Base-by-base conservation (phyloP, 2,329 filamentous ascomycete genomes). In the Sporothrix brasiliensis region DNA sequence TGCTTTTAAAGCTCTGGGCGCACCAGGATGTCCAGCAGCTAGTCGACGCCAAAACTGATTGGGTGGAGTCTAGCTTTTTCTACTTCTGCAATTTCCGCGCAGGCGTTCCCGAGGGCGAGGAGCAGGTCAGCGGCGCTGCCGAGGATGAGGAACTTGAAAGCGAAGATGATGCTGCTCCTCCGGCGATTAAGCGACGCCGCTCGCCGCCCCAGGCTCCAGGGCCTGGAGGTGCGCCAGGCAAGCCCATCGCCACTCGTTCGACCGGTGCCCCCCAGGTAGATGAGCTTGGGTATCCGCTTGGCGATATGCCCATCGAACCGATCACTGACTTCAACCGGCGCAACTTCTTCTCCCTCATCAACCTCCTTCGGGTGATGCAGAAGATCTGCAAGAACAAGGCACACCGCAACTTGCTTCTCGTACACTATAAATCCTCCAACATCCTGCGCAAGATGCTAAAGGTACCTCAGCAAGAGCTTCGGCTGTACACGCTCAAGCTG, bases 381-480 rank as follows among this genome's bases (percentile, higher is more conserved):
- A 99, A 99, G 81, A 91, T 98, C 72, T 97, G 94, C 81, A 96
- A 97, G 76, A 88, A 92, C 80, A 98, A 98, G 81, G 92, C 94
- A 1, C 95, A 99, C 81, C 91, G 95, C 69, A 97, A 97, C 79
- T 85, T 99, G 16, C 86, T 98, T 66, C 88, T 99, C 67, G 94
- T 99, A 49, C 92, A 94, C 77, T 98, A 97, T 85, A 98, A 98
- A 81, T 95, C 91, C 63, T 93, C 91, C 70, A 93, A 92, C 71
- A 97, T 97, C 75, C 87, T 99, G 34, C 91, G 93, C 76, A 97
- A 97, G 79, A 90, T 92, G 6, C 88, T 99, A 19, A 94, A 95
- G 75, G 91, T 97, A 27, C 94, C 94, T 0, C 93, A 99, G 77
- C 90, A 90, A 1, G 87, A 93, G 76, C 85, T 99, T 53, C 89